These are phyloP conservation scores for Pueraria montana DNA, from an alignment of 306 rosid genomes.

Conservation along the genomic window DNA sequence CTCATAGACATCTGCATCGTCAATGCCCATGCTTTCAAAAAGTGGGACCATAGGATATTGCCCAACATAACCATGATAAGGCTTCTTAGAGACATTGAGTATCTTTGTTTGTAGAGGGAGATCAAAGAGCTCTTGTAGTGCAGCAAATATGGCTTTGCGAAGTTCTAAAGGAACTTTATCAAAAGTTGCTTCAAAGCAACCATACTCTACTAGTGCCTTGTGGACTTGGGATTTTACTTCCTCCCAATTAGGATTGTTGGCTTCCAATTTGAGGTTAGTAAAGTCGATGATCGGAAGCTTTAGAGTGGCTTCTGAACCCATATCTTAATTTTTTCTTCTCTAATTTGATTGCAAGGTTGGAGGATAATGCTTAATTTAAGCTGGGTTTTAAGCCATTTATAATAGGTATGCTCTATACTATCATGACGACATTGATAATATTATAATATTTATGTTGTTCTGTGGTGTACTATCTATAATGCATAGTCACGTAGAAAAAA, in stretches of 20 bases:
- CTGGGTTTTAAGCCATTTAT: constrained; percentile 2
- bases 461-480: not conserved
- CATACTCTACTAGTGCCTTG: constrained; percentile 67
- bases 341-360: constrained; percentile 35
- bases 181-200: constrained; percentile 77
- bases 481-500: not conserved
- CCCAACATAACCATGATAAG: constrained; percentile 77
- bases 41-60: constrained; percentile 72
- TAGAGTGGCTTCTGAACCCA: constrained; percentile 61
- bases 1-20: constrained; percentile 53
- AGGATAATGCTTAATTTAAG: constrained; percentile 16
- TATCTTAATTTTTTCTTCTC: constrained; percentile 37
- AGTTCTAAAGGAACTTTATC: constrained; percentile 58
- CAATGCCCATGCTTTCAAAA: constrained; percentile 74
- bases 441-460: not conserved
- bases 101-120: constrained; percentile 75
- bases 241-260: constrained; percentile 61
- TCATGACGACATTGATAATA: not conserved
- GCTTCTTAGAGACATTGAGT: constrained; percentile 63
- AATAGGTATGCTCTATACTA: not conserved
- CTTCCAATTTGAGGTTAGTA: constrained; percentile 42
- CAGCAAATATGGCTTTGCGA: constrained; percentile 51
- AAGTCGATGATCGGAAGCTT: constrained; percentile 74
- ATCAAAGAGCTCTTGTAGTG: constrained; percentile 66
- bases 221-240: constrained; percentile 63